A percentile compares a stretch with the other conserved stretches of the same genome.
phyloP scores from a whole-genome alignment of 495 filamentous ascomycete species.

The Daldinia grandis region DNA sequence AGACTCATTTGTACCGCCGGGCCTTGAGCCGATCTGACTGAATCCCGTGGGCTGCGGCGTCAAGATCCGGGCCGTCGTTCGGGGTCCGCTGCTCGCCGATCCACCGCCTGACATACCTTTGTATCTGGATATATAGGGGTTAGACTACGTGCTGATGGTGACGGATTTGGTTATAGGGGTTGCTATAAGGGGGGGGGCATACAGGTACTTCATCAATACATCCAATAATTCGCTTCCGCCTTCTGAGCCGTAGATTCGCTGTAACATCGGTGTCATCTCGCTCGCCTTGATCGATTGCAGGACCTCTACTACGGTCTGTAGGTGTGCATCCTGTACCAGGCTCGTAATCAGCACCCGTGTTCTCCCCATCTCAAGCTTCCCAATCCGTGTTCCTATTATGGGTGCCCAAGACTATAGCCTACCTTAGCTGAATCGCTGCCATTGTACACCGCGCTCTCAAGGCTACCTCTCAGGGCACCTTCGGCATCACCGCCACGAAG shows the following conservation, averaged over 20 bases:
- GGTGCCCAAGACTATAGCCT: conserved; percentile 30
- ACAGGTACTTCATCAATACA: conserved; percentile 82
- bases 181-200: conserved; percentile 28
- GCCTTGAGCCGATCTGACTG: conserved; percentile 77
- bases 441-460: conserved; percentile 71
- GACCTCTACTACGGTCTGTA: conserved; percentile 84
- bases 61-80: conserved; percentile 58
- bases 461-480: conserved; percentile 78
- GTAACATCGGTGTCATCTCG: conserved; percentile 87
- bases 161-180: neutral
- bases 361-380: neutral
- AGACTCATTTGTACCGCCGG: conserved; percentile 71
- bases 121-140: conserved; percentile 60
- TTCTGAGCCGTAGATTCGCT: conserved; percentile 72
- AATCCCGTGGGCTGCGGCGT: conserved; percentile 85
- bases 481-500: conserved; percentile 84
- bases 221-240: conserved; percentile 78
- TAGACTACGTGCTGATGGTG: conserved; percentile 16
- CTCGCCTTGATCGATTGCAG: conserved; percentile 88
- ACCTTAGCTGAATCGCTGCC: conserved; percentile 78
- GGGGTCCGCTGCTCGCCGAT: conserved; percentile 38
- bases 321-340: conserved; percentile 70
- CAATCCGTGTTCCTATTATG: neutral
- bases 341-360: conserved; percentile 19
- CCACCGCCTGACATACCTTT: conserved; percentile 75